phyloP scores from a whole-genome alignment of 495 filamentous ascomycete species.

The Penicillium turbatum region DNA sequence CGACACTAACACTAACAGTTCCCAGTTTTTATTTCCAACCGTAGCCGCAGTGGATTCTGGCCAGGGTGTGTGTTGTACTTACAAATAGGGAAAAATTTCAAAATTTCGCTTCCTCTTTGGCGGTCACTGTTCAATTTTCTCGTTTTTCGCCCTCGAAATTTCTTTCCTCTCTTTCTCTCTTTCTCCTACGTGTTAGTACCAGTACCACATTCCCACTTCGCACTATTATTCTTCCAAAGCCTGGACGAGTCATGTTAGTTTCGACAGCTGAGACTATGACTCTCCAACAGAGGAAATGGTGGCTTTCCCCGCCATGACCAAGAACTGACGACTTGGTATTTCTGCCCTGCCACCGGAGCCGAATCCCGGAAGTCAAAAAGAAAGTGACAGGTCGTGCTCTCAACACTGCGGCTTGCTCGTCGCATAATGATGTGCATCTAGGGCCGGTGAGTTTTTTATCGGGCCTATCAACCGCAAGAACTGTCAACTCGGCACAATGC shows the following conservation, averaged over 20 bases:
- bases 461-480: conserved; percentile 7
- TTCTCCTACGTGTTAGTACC: background rate
- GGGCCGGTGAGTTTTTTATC: background rate
- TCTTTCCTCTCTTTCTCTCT: conserved; percentile 10
- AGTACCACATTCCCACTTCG: background rate
- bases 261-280: background rate
- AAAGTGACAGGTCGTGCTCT: conserved; percentile 8
- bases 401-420: conserved; percentile 3
- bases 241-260: background rate
- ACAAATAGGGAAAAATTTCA: background rate
- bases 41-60: conserved; percentile 6
- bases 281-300: background rate
- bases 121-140: conserved; percentile 9
- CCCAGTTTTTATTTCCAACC: conserved; percentile 1
- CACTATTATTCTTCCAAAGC: background rate
- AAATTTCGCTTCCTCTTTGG: conserved; percentile 14
- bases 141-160: conserved; percentile 1
- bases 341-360: background rate
- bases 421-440: conserved; percentile 11
- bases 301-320: conserved; percentile 6
- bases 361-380: conserved; percentile 9
- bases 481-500: background rate
- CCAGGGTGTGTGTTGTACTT: conserved; percentile 9
- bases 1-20: conserved; percentile 3
- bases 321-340: background rate